These are phyloP conservation scores for Zizania palustris DNA, from an alignment of 202 grass and related monocot genomes.

Conservation along the genomic window DNA sequence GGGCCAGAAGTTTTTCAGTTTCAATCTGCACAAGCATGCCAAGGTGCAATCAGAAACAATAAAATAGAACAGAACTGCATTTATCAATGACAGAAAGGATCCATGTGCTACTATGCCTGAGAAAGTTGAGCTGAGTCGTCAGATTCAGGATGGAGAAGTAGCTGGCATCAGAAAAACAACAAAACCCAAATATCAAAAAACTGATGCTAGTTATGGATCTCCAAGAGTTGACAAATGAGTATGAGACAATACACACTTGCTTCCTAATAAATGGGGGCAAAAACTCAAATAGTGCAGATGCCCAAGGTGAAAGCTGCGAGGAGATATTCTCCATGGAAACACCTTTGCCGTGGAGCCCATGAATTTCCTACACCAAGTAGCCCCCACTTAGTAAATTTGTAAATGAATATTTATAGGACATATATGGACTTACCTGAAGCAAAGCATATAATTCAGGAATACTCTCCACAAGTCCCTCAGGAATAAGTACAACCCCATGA, in stretches of 20 bases:
- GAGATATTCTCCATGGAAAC: slow-evolving; percentile 85
- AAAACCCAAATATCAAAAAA: slow-evolving; percentile 30
- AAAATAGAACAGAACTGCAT: slow-evolving; percentile 28
- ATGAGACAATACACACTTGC: slow-evolving; percentile 55
- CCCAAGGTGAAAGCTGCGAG: slow-evolving; percentile 98
- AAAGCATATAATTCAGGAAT: slow-evolving; percentile 97
- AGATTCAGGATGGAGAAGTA: slow-evolving; percentile 94
- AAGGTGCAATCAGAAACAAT: slow-evolving; percentile 25
- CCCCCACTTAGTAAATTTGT: slow-evolving; percentile 28
- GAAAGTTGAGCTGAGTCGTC: slow-evolving; percentile 97
- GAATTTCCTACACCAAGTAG: slow-evolving; percentile 78
- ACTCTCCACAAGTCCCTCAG: slow-evolving; percentile 96
- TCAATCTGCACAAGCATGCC: slow-evolving; percentile 70
- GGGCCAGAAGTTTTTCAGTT: slow-evolving; percentile 96
- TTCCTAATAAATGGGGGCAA: slow-evolving; percentile 96
- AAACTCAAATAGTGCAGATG: slow-evolving; percentile 96
- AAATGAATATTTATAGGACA: slow-evolving; percentile 14
- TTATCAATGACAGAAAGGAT: slow-evolving; percentile 23
- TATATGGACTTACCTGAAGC: slow-evolving; percentile 60
- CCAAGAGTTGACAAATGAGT: slow-evolving; percentile 14
- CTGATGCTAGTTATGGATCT: slow-evolving; percentile 16
- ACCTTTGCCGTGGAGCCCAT: slow-evolving; percentile 79
- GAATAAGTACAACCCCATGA: slow-evolving; percentile 94
- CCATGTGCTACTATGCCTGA: slow-evolving; percentile 59
- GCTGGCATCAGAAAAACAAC: slow-evolving; percentile 59